Conservation (phyloP, 352 stramenopile genomes). For the Elongisporangium senticosum region DNA sequence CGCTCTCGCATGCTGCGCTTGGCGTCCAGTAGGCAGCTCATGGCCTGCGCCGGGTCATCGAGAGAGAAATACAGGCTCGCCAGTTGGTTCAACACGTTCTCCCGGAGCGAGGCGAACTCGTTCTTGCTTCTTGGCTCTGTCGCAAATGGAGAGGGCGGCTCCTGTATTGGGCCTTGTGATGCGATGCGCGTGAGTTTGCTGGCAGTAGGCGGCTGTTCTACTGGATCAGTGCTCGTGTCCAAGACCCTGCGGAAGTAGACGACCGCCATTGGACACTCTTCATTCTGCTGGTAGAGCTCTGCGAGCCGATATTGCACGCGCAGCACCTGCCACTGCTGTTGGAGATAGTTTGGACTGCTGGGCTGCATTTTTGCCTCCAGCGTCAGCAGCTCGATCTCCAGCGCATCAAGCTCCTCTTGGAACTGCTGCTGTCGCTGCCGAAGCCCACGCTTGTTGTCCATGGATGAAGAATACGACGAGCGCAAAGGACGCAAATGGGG, state of each 20-base stretch:
- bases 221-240: background rate
- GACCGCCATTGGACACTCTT: slow-evolving; percentile 21
- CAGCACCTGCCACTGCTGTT: slow-evolving; percentile 11
- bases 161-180: background rate
- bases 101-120: slow-evolving; percentile 17
- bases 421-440: slow-evolving; percentile 24
- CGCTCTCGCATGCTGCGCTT: slow-evolving; percentile 13
- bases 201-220: background rate
- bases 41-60: slow-evolving; percentile 23
- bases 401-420: slow-evolving; percentile 16
- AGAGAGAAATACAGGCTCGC: slow-evolving; percentile 24
- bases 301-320: slow-evolving; percentile 30
- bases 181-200: background rate
- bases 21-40: slow-evolving; percentile 29
- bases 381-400: slow-evolving; percentile 16
- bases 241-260: slow-evolving; percentile 30
- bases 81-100: slow-evolving; percentile 36
- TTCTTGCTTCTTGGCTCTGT: background rate
- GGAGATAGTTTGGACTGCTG: slow-evolving; percentile 1
- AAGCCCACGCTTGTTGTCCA: slow-evolving; percentile 9
- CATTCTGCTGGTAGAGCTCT: slow-evolving; percentile 23
- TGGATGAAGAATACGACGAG: background rate
- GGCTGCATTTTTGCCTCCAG: background rate
- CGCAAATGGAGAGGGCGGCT: background rate
- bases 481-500: background rate